Percentiles rank a stretch among this genome's conserved stretches.
These are phyloP conservation scores for Dictyostelium purpureum DNA, from an alignment of 78 protist genomes.

Conservation along the genomic window DNA sequence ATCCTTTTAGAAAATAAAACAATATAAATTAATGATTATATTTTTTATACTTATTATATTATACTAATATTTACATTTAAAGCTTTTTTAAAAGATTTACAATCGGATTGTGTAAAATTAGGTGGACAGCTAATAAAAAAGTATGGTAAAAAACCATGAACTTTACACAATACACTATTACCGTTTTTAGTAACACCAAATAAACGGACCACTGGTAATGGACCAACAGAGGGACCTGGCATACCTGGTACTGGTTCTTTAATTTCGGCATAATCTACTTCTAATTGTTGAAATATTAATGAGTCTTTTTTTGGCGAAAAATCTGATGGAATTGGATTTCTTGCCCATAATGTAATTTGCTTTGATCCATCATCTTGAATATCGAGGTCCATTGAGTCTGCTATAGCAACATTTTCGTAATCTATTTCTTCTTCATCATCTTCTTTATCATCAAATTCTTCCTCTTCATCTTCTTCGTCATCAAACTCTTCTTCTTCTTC, in stretches of 20 bases:
- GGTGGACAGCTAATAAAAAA: conserved; percentile 94
- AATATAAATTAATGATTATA: background rate
- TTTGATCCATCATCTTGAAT: conserved; percentile 13
- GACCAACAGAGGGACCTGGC: conserved; percentile 83
- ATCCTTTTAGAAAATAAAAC: background rate
- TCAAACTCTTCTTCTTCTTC: conserved; percentile 61
- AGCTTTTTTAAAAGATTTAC: conserved; percentile 26
- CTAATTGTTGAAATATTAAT: conserved; percentile 57
- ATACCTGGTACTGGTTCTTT: conserved; percentile 79
- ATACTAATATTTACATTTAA: conserved; percentile 49
- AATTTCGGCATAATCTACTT: conserved; percentile 65
- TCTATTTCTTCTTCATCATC: conserved; percentile 44
- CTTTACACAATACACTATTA: conserved; percentile 90
- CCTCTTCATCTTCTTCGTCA: conserved; percentile 51
- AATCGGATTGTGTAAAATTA: conserved; percentile 37
- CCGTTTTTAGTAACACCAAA: conserved; percentile 98
- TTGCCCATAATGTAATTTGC: conserved; percentile 43
- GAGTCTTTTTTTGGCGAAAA: background rate
- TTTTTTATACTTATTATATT: background rate
- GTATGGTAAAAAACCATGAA: conserved; percentile 98
- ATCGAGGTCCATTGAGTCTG: conserved; percentile 7
- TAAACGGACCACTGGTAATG: conserved; percentile 92
- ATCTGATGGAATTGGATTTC: conserved; percentile 21
- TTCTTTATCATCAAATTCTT: conserved; percentile 19
- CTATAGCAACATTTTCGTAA: conserved; percentile 1